Percentiles rank a stretch among this genome's conserved stretches.
phyloP scores from a whole-genome alignment of 1,284 basidiomycete species.

The Apiotrichum veenhuisii region DNA sequence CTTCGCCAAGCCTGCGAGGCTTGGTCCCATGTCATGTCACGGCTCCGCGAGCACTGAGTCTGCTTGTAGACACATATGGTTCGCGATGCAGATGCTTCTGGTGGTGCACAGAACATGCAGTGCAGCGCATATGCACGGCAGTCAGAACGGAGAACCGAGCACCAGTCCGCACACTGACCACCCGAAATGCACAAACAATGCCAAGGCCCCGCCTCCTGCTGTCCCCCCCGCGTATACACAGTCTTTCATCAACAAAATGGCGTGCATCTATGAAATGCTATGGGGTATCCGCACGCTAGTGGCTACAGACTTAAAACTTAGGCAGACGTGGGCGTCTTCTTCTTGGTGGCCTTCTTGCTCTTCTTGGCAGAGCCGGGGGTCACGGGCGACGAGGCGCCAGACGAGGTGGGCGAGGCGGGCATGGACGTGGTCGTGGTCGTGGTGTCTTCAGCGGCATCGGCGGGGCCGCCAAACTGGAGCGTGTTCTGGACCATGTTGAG shows the following conservation, averaged over 20 bases:
- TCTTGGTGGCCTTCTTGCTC: slow-evolving; percentile 5
- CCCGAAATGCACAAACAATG: no score
- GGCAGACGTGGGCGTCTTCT: neutral
- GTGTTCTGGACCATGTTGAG: slow-evolving; percentile 12
- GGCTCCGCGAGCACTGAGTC: no score
- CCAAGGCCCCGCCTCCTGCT: no score
- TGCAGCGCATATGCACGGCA: no score
- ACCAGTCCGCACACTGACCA: no score
- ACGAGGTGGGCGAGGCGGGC: slow-evolving; percentile 1
- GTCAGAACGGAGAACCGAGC: no score
- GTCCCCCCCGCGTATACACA: no score
- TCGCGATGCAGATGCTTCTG: no score
- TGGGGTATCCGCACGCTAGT: neutral
- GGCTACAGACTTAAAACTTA: slow-evolving; percentile 5
- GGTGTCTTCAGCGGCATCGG: neutral
- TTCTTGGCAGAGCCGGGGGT: slow-evolving; percentile 1
- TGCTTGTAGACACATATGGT: no score
- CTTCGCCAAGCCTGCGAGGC: no score
- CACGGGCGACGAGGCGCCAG: slow-evolving; percentile 6
- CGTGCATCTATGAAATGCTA: slow-evolving; percentile 1
- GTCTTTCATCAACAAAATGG: neutral
- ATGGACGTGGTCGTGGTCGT: neutral
- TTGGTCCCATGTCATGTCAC: no score
- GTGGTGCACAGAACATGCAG: no score
- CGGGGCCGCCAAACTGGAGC: neutral